These are phyloP conservation scores for Tylopilus orsonianus DNA, from an alignment of 1,284 basidiomycete species.

Conservation along the genomic window DNA sequence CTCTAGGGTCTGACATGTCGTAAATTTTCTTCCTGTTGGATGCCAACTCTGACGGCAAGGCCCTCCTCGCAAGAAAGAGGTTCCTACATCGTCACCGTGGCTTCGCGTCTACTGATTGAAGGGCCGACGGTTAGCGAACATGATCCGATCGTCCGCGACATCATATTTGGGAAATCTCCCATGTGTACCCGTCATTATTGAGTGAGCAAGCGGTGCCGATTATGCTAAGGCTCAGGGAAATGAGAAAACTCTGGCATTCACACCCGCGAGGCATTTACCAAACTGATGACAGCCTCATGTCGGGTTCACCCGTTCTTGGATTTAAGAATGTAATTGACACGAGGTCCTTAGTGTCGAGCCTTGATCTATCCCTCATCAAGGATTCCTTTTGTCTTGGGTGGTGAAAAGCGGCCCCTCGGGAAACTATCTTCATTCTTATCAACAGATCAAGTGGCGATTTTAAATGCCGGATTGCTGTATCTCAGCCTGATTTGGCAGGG, in stretches of 20 bases:
- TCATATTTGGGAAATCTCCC: constrained; percentile 4
- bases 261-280: constrained; percentile 9
- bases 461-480: not conserved
- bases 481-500: not conserved
- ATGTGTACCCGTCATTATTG: not conserved
- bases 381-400: constrained; percentile 20
- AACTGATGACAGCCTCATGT: constrained; percentile 1
- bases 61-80: constrained; percentile 1
- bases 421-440: constrained; percentile 9
- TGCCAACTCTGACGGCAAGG: too few species aligned
- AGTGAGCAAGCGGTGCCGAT: constrained; percentile 11
- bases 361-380: constrained; percentile 11
- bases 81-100: not conserved
- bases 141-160: constrained; percentile 11
- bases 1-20: not conserved
- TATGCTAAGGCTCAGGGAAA: not conserved
- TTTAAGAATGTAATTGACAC: constrained; percentile 15
- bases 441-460: not conserved
- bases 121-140: constrained; percentile 4
- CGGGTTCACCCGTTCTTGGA: not conserved
- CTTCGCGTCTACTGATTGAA: not conserved
- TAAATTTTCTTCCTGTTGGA: not conserved
- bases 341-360: constrained; percentile 2
- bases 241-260: not conserved
- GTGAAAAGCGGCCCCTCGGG: not conserved